A percentile compares a stretch with the other conserved stretches of the same genome.
phyloP scores from a whole-genome alignment of 345 rosid genomes.

The Moricandia moricandioides region DNA sequence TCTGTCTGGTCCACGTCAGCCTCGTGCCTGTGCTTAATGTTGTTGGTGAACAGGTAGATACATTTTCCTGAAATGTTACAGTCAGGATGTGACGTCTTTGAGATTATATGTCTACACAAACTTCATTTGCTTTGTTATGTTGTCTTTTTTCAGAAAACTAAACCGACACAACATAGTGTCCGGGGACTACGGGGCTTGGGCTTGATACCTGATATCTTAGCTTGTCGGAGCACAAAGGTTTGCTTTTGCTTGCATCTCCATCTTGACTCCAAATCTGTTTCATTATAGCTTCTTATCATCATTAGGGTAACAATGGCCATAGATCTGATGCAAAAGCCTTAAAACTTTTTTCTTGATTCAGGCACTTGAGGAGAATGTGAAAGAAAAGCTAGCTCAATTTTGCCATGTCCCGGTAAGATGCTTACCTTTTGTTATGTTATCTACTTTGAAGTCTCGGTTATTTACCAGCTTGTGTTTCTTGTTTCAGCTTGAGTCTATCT shows the following conservation, averaged over 20 bases:
- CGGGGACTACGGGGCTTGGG: slow-evolving; percentile 85
- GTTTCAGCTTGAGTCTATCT: slow-evolving; percentile 63
- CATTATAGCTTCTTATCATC: too few relatives aligned
- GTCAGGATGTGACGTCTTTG: slow-evolving; percentile 16
- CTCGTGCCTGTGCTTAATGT: slow-evolving; percentile 94
- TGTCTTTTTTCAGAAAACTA: slow-evolving; percentile 71
- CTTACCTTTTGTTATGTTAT: not conserved
- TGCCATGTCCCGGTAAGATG: slow-evolving; percentile 78
- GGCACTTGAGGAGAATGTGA: slow-evolving; percentile 82
- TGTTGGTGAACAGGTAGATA: slow-evolving; percentile 88
- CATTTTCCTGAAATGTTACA: slow-evolving; percentile 21
- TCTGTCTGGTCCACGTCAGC: slow-evolving; percentile 95
- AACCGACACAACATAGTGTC: slow-evolving; percentile 97
- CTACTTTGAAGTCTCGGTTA: slow-evolving; percentile 7
- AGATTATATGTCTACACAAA: not conserved
- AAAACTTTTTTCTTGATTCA: slow-evolving; percentile 19
- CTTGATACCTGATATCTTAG: slow-evolving; percentile 77
- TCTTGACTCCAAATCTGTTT: not conserved
- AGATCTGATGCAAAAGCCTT: not conserved
- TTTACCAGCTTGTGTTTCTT: slow-evolving; percentile 15
- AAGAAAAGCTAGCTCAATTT: slow-evolving; percentile 74
- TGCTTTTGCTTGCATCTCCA: slow-evolving; percentile 9
- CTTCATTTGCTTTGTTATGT: slow-evolving; percentile 5
- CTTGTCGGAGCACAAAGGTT: slow-evolving; percentile 93
- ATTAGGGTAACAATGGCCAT: too few relatives aligned